Evolutionary conservation across 225 moss, liverwort and hornwort species (phyloP), one percentile per base, ranked within the genome.

Genomic region (Sphagnum tenellum): DNA sequence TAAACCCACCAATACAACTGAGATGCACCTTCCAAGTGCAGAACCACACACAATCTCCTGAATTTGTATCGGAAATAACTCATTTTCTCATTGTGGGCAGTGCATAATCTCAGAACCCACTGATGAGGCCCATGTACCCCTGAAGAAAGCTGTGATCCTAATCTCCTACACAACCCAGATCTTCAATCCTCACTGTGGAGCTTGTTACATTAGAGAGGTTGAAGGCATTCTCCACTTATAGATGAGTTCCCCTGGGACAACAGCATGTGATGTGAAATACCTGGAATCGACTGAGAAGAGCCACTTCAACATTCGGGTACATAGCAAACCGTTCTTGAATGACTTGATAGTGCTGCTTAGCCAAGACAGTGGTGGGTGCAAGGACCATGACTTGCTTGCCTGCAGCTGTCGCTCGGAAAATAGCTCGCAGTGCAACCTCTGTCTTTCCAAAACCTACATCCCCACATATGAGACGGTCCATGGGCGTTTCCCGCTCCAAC

Each of bases 371-470:
- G 72, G 94, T 89, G 50, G 94, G 91, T 7, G 94, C 75, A 56
- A 94, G 69, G 47, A 94, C 87, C 94, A 91, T 94, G 44, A 72
- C 82, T 79, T 91, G 94, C 70, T 77, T 83, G 50, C 94, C 89
- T 67, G 89, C 81, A 49, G 77, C 73, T 44, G 83, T 83, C 66
- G 75, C 86, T 66, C 81, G 56, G 56, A 91, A 83, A 4, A 84
- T 74, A 14, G 91, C 94, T 64, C 94, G 85, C 64, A 94, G 70
- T 57, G 94, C 91, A 56, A 91, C 94, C 74, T 94, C 94, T 12
- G 94, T 94, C 83, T 94, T 91, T 12, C 94, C 94, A 69, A 94
- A 94, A 8, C 94, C 91, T 12, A 94, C 91, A 60, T 94, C 94
- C 62, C 94, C 91, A 50, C 89, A 94, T 58, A 91, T 79, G 44